Base-by-base conservation (phyloP, 441 rosid genomes). In the Flueggea neowawraea region DNA sequence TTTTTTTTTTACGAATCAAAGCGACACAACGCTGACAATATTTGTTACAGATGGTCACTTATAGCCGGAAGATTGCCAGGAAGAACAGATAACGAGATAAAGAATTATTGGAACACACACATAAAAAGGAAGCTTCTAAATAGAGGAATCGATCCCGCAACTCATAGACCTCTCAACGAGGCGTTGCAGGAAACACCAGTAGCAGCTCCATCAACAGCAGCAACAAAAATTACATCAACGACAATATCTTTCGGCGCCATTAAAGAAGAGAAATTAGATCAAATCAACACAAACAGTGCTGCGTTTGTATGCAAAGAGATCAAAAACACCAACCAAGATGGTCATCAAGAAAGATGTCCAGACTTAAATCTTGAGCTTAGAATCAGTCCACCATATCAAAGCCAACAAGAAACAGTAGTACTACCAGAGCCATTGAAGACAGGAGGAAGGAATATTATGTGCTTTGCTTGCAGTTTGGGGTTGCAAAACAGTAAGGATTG, bases 21-120 rank as follows among this genome's bases (percentile, higher is more conserved):
- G 41, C 41, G 41, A 36, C 9, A 36, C 4, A 36, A 4, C 41
- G 41, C 41, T 36, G 41, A 36, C 50, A 12, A 14, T 31, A 13
- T 10, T n/a, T 39, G 13, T 36, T 65, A n/a, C 64, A 92, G 98
- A 71, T 92, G 98, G 98, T 92, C 98, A n/a, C 78, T 92, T 28
- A 92, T 92, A 28, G 98, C 98, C 0, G 96, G 91, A 57, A 90
- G 96, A 73, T 83, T 92, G 67, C 97, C 96, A 0, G 98, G 98
- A 55, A 86, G 98, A 83, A 92, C 98, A 33, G 98, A 92, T 73
- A 92, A 92, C 64, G 98, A 92, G 80, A 92, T 92, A 51, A 92
- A 92, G 78, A 92, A 92, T 61, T 92, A 92, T 54, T 92, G 98
- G 98, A 92, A 92, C 82, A 92, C 98, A 16, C 98, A 92, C 62